Base-by-base conservation (phyloP, 78 protist genomes). In the Bigelowiella natans region DNA sequence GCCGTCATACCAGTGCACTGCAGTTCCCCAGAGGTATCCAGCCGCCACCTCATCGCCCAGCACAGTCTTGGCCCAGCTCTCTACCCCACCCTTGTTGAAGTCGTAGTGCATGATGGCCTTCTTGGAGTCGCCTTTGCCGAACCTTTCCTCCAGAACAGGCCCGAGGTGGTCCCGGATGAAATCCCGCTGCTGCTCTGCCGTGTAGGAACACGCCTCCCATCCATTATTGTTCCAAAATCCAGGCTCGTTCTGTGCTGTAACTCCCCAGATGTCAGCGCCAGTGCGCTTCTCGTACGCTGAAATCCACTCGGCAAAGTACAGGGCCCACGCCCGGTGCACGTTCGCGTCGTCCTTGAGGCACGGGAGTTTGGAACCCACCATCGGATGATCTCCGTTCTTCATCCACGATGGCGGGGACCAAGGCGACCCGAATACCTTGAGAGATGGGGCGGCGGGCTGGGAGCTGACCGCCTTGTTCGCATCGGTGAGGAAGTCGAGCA, bases 361-460 rank as follows among this genome's bases (percentile, higher is more conserved):
- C 1, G 85, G 85, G 34, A 31, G 36, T 1, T 30, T 39, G 30
- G 88, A 86, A 31, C 85, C 39, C 30, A 39, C 88, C 88, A 86
- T 86, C 64, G 88, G 30, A 34, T 82, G 84, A 1, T 86, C 34
- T 37, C 40, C 40, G n/a, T 38, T 86, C 88, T 86, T 86, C 88
- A 86, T 86, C 88, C 88, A 86, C 36, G 39, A 30, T 30, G 88
- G 88, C n/a, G 88, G 88, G n/a, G 88, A 86, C 88, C 88, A 86
- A 1, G 88, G 88, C 1, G 88, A 86, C 36, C 85, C 88, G 34
- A 86, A 86, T 0, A 86, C 64, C 1, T 86, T 86, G 39, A 86
- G n/a, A 31, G 39, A 34, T 1, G 30, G 39, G 30, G 39, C 11
- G 30, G 34, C 34, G 26, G 31, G 38, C n/a, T 31, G 0, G 31